Conservation (phyloP, 345 rosid species). For the Sonneratia alba region DNA sequence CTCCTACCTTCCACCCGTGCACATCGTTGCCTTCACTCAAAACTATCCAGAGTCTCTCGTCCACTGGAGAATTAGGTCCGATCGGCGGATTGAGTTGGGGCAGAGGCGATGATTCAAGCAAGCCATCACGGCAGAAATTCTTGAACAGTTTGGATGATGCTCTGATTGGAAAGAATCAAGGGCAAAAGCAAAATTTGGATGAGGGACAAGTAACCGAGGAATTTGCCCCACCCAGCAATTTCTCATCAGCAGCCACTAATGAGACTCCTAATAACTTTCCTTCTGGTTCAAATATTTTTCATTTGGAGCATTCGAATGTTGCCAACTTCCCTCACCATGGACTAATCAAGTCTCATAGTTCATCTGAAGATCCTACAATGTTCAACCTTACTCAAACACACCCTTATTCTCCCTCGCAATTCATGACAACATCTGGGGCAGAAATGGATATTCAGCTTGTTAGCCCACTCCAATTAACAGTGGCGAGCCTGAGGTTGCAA, state of each 20-base stretch:
- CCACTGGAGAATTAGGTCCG: constrained; percentile 20
- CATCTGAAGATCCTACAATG: background rate
- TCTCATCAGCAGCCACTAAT: background rate
- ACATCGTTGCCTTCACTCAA: background rate
- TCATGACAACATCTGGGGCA: background rate
- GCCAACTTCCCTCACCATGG: background rate
- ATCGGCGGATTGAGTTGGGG: background rate
- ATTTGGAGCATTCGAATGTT: background rate
- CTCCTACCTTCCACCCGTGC: background rate
- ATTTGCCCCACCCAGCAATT: background rate
- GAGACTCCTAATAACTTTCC: background rate
- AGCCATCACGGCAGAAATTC: background rate
- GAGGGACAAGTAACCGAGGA: background rate
- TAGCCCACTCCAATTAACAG: background rate
- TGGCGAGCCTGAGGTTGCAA: background rate
- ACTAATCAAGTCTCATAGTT: background rate
- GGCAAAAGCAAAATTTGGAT: background rate
- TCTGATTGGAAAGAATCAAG: background rate
- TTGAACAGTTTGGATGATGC: background rate
- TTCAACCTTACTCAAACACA: background rate
- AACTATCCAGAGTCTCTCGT: background rate
- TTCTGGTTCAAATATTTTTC: background rate
- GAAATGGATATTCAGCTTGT: background rate
- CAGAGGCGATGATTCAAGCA: background rate
- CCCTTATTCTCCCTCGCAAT: background rate